These are phyloP conservation scores for Eucalyptus melliodora DNA, from an alignment of 345 rosid species.

Conservation along the genomic window DNA sequence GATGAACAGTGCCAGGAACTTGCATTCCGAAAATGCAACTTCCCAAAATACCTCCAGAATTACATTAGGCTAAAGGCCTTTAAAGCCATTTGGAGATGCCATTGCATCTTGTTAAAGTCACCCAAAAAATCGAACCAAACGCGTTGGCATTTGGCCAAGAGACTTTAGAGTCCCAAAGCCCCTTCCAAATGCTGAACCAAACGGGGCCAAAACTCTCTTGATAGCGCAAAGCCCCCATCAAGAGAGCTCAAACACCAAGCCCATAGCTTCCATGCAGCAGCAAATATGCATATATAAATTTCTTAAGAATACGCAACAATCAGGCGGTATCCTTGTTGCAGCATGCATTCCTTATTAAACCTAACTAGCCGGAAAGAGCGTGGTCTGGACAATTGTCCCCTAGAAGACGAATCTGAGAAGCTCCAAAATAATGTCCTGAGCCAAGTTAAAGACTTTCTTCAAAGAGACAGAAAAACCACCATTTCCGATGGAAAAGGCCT, in stretches of 20 bases:
- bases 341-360: neutral
- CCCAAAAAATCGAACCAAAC: too few relatives aligned
- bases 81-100: too few relatives aligned
- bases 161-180: too few relatives aligned
- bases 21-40: too few relatives aligned
- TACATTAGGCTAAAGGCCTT: too few relatives aligned
- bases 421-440: neutral
- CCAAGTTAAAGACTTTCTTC: neutral
- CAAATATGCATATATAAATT: neutral
- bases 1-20: too few relatives aligned
- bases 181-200: too few relatives aligned
- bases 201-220: neutral
- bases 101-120: too few relatives aligned
- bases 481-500: neutral
- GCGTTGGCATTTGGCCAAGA: too few relatives aligned
- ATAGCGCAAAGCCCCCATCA: neutral
- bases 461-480: neutral
- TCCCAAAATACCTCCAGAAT: too few relatives aligned
- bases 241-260: neutral
- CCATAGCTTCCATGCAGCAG: neutral
- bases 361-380: neutral
- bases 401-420: neutral
- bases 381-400: neutral
- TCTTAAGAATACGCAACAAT: neutral
- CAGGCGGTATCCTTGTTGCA: neutral